These are phyloP conservation scores for Sparassis latifolia DNA, from an alignment of 1,284 basidiomycete species.

Conservation along the genomic window DNA sequence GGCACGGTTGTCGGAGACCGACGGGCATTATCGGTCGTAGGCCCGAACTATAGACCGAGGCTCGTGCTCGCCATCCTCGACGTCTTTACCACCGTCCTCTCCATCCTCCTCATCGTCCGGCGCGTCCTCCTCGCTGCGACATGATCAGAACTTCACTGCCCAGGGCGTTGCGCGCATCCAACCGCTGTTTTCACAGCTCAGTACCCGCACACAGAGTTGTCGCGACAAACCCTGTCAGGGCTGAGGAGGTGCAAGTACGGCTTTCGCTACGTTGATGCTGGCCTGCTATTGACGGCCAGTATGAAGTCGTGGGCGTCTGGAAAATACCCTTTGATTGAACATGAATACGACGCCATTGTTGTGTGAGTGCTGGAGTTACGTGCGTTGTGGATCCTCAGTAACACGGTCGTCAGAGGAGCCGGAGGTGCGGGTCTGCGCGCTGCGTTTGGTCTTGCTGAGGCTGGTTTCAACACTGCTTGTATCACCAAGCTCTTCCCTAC, in stretches of 20 bases:
- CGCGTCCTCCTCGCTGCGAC: slow-evolving; percentile 10
- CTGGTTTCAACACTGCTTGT: slow-evolving; percentile 96
- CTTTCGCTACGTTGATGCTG: slow-evolving; percentile 4
- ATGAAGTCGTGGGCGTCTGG: slow-evolving; percentile 67
- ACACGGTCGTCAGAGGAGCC: slow-evolving; percentile 64
- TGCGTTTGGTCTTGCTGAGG: slow-evolving; percentile 98
- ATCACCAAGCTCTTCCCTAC: slow-evolving; percentile 99
- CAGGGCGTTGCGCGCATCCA: slow-evolving; percentile 39
- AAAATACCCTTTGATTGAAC: slow-evolving; percentile 95
- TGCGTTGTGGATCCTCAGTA: neutral
- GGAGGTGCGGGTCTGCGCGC: slow-evolving; percentile 98
- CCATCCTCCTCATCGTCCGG: slow-evolving; percentile 17
- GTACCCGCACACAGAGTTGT: slow-evolving; percentile 55
- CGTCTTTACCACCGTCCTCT: slow-evolving; percentile 1
- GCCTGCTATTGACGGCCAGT: neutral
- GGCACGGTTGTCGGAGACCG: too few relatives aligned
- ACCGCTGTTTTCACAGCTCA: slow-evolving; percentile 59
- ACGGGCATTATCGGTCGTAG: too few relatives aligned
- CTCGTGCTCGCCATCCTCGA: too few relatives aligned
- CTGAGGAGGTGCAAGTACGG: slow-evolving; percentile 74
- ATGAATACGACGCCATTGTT: slow-evolving; percentile 95
- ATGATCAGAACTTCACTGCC: slow-evolving; percentile 31
- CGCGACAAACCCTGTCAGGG: slow-evolving; percentile 73
- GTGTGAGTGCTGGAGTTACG: slow-evolving; percentile 58
- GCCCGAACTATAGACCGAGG: too few relatives aligned